Conservation (phyloP, 2,329 filamentous ascomycete genomes). For the Albophoma yamanashiensis region DNA sequence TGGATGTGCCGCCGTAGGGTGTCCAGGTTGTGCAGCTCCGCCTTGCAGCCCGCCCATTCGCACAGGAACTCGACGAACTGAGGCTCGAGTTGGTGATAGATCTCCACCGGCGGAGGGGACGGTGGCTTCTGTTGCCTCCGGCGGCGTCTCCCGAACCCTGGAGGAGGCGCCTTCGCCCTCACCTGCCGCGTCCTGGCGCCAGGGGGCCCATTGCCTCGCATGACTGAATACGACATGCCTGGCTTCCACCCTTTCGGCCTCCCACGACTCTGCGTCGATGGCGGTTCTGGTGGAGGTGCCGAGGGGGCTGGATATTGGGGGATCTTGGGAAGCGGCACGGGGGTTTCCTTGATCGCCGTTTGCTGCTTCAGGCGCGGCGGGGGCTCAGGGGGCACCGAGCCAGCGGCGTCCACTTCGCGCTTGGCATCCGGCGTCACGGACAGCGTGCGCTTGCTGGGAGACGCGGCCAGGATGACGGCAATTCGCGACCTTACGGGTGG, state of each 20-base stretch:
- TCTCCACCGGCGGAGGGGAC: slow-evolving; percentile 25
- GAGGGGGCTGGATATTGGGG: background rate
- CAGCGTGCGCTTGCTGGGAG: slow-evolving; percentile 5
- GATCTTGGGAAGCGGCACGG: slow-evolving; percentile 4
- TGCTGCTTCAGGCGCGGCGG: slow-evolving; percentile 5
- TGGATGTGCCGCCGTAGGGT: slow-evolving; percentile 45
- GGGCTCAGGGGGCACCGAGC: slow-evolving; percentile 10
- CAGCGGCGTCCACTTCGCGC: background rate
- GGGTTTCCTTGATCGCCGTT: slow-evolving; percentile 1
- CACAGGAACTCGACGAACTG: slow-evolving; percentile 43
- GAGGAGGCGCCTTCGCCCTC: slow-evolving; percentile 14
- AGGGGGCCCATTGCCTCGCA: slow-evolving; percentile 7
- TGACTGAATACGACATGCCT: slow-evolving; percentile 16
- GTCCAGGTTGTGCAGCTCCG: slow-evolving; percentile 51
- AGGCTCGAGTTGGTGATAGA: slow-evolving; percentile 30
- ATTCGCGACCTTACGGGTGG: slow-evolving; percentile 5
- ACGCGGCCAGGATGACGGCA: slow-evolving; percentile 9
- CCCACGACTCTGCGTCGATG: slow-evolving; percentile 17
- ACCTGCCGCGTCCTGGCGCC: slow-evolving; percentile 8
- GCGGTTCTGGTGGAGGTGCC: background rate
- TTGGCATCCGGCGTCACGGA: slow-evolving; percentile 4
- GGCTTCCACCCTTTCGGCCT: slow-evolving; percentile 36
- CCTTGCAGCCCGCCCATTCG: slow-evolving; percentile 48
- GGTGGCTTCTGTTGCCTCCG: slow-evolving; percentile 30
- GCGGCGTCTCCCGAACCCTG: slow-evolving; percentile 23